phyloP scores from a whole-genome alignment of 2,329 filamentous ascomycete genomes.

The Beauveria australis region DNA sequence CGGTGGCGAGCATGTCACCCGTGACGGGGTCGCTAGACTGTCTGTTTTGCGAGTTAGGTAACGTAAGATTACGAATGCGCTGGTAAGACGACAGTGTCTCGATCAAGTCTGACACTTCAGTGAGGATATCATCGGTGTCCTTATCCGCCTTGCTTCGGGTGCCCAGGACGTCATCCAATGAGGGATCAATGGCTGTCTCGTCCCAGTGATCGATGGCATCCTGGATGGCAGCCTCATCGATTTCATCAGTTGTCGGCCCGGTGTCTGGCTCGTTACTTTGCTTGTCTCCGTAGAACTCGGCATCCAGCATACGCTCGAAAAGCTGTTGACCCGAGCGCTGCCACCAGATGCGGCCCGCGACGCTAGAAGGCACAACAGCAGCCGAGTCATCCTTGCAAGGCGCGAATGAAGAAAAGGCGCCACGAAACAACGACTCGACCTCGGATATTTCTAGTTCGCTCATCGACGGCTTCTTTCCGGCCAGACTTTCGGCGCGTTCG shows the following conservation, averaged over 20 bases:
- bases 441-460: conserved; percentile 54
- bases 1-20: conserved; percentile 59
- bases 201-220: conserved; percentile 52
- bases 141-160: conserved; percentile 52
- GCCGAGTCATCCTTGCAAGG: conserved; percentile 66
- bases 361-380: conserved; percentile 59
- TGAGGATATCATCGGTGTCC: conserved; percentile 60
- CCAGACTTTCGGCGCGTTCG: conserved; percentile 62
- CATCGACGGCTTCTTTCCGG: conserved; percentile 47
- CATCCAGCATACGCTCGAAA: conserved; percentile 57
- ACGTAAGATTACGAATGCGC: conserved; percentile 64
- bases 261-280: conserved; percentile 28
- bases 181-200: conserved; percentile 48
- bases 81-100: conserved; percentile 72
- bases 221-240: conserved; percentile 45
- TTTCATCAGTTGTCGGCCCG: conserved; percentile 24
- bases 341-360: conserved; percentile 69
- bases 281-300: conserved; percentile 35
- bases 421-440: conserved; percentile 66
- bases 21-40: conserved; percentile 54
- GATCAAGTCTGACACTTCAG: conserved; percentile 67
- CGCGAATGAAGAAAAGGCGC: conserved; percentile 73
- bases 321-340: conserved; percentile 58
- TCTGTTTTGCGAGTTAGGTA: conserved; percentile 56
- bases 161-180: conserved; percentile 44